A percentile compares a stretch with the other conserved stretches of the same genome.
Conservation (phyloP, 139 green algal genomes). For the Coccomyxa sp. region DNA sequence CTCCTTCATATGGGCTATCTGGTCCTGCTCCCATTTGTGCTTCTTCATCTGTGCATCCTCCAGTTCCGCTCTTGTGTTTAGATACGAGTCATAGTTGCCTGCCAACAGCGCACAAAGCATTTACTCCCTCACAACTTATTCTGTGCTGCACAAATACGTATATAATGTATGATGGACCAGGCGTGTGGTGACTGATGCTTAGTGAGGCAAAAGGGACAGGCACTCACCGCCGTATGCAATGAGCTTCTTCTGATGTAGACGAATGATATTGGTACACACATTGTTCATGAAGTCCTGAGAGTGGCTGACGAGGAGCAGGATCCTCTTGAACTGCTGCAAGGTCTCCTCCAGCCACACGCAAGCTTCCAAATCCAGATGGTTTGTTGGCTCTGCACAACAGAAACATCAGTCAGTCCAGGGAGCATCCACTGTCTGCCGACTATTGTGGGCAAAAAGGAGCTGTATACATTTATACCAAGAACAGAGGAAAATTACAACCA, state of each 20-base stretch:
- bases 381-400: slow-evolving; percentile 43
- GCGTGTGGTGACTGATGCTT: no score
- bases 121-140: not conserved
- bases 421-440: not conserved
- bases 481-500: no score
- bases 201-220: not conserved
- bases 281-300: slow-evolving; percentile 95
- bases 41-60: slow-evolving; percentile 97
- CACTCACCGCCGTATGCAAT: slow-evolving; percentile 67
- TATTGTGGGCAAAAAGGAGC: not conserved
- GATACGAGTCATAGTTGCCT: slow-evolving; percentile 89
- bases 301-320: slow-evolving; percentile 88
- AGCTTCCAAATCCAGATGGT: slow-evolving; percentile 79
- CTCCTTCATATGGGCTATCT: slow-evolving; percentile 51
- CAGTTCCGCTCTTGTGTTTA: slow-evolving; percentile 76
- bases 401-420: not conserved
- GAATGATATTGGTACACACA: slow-evolving; percentile 97
- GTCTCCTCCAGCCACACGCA: slow-evolving; percentile 97
- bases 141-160: no score
- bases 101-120: not conserved
- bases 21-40: slow-evolving; percentile 72
- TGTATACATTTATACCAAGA: not conserved
- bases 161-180: no score
- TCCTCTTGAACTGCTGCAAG: slow-evolving; percentile 86
- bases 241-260: slow-evolving; percentile 87